Percentiles rank a stretch among this genome's conserved stretches.
Conservation (phyloP, 2,329 filamentous ascomycete genomes). For the Paracamarosporium sp. region DNA sequence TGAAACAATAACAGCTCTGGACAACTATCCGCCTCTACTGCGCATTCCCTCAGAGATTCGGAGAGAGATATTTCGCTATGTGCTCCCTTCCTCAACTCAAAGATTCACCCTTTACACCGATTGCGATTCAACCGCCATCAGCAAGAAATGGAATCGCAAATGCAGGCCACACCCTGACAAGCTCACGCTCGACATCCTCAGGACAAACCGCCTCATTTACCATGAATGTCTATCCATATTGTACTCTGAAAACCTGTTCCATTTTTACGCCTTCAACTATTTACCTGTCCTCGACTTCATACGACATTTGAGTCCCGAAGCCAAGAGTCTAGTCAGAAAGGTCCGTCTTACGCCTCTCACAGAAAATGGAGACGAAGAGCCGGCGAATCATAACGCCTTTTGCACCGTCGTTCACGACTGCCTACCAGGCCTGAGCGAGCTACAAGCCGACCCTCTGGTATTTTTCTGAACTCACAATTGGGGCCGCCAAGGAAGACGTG, state of each 20-base stretch:
- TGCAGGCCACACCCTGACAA: constrained; percentile 43
- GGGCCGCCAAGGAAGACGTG: neutral
- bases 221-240: constrained; percentile 47
- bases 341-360: constrained; percentile 46
- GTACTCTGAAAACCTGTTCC: constrained; percentile 48
- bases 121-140: constrained; percentile 47
- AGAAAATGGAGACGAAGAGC: constrained; percentile 43
- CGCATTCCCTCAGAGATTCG: constrained; percentile 48
- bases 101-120: constrained; percentile 56
- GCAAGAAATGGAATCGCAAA: constrained; percentile 45
- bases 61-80: constrained; percentile 46
- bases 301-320: constrained; percentile 45
- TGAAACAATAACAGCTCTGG: constrained; percentile 44
- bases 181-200: constrained; percentile 43
- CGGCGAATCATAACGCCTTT: constrained; percentile 43
- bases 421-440: constrained; percentile 42
- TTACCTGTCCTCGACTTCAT: constrained; percentile 49
- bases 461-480: constrained; percentile 34
- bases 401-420: constrained; percentile 49
- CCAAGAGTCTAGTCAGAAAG: constrained; percentile 45
- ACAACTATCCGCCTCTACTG: constrained; percentile 45
- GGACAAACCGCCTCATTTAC: constrained; percentile 47
- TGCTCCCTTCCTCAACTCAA: constrained; percentile 47
- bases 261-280: constrained; percentile 50
- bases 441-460: constrained; percentile 45